Base-by-base conservation (phyloP, 2,329 filamentous ascomycete species). In the Diaporthe capsici region DNA sequence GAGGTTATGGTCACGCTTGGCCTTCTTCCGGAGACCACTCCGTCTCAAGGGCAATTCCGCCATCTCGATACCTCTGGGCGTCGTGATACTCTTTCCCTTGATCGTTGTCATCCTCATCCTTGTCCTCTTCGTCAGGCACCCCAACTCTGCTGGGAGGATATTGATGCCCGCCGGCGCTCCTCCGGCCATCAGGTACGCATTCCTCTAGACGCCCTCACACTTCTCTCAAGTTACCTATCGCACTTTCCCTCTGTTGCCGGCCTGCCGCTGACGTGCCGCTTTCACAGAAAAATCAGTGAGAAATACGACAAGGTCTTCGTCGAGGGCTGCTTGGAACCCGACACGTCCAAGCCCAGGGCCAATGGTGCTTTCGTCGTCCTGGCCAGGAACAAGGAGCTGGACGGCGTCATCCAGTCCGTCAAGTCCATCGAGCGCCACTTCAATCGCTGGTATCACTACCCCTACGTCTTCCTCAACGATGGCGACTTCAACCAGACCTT, bases 371-470 rank as follows among this genome's bases (percentile, higher is more conserved):
- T 99, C 81, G 97, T 99, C 78, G 95, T 99, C 53, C 90, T 99
- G 76, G 97, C 97, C 73, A 90, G 97, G 80, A 98, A 99, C 84
- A 97, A 98, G 88, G 97, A 99, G 86, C 85, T 99, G 78, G 96
- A 98, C 0, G 97, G 97, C 76, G 97, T 99, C 53, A 92, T 99
- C 78, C 95, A 98, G 85, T 98, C 97, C 13, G 91, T 99, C 84
- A 98, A 98, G 87, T 98, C 96, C 58, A 96, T 99, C 79, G 97
- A 99, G 87, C 92, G 97, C 80, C 97, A 99, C 86, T 99, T 99
- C 91, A 99, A 99, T 86, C 92, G 96, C 79, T 99, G 96, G 96
- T 99, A 95, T 84, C 92, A 98, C 85, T 99, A 99, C 84, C 97
- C 97, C 37, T 99, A 98, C 83, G 96, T 98, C 80, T 98, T 99